Evolutionary conservation across 2,329 filamentous ascomycete species (phyloP).

Genomic region (Metarhizium guizhouense): DNA sequence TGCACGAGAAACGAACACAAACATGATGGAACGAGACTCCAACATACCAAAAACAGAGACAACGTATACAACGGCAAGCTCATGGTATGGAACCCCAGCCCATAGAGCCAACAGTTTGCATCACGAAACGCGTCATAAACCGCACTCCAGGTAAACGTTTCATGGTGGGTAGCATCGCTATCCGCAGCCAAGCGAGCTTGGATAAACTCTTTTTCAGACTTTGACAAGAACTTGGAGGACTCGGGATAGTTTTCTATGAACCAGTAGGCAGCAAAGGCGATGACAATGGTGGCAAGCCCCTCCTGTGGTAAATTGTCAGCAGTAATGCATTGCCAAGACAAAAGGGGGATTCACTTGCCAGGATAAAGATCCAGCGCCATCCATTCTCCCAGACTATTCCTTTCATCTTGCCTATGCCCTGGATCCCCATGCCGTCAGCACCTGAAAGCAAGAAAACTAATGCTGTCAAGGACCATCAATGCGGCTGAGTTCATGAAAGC

Average conservation of each 20-base stretch:
- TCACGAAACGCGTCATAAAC: constrained; percentile 57
- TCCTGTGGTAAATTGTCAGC: not conserved
- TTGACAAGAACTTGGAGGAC: constrained; percentile 47
- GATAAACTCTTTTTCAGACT: constrained; percentile 47
- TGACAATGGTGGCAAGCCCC: not conserved
- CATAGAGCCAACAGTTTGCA: constrained; percentile 65
- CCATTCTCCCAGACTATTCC: constrained; percentile 39
- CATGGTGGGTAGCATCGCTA: constrained; percentile 54
- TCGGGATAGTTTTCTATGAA: constrained; percentile 60
- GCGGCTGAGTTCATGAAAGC: not conserved
- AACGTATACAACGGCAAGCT: constrained; percentile 52
- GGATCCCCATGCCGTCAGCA: not conserved
- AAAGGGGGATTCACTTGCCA: constrained; percentile 37
- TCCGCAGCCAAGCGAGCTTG: constrained; percentile 46
- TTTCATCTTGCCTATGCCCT: constrained; percentile 46
- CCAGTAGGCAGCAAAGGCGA: constrained; percentile 34
- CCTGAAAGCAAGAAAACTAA: not conserved
- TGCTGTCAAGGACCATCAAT: not conserved
- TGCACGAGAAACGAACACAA: not conserved
- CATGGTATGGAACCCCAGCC: constrained; percentile 63
- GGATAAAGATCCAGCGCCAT: constrained; percentile 53
- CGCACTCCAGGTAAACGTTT: constrained; percentile 59
- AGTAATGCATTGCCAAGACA: not conserved
- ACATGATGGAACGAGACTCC: not conserved
- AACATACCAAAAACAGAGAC: constrained; percentile 37